phyloP scores from a whole-genome alignment of 2,329 filamentous ascomycete genomes.

The Botrytis porri region DNA sequence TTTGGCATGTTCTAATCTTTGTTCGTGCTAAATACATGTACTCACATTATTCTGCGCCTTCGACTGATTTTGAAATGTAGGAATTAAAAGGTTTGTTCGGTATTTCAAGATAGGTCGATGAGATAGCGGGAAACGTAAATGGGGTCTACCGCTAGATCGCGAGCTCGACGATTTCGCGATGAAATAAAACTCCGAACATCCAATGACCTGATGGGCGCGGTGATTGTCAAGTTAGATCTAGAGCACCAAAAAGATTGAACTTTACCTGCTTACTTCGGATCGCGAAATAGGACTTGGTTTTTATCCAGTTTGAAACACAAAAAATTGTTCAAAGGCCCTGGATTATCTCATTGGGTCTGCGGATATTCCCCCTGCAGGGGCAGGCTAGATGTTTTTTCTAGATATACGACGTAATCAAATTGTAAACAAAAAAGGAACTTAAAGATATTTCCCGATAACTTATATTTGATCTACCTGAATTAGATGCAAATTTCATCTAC shows the following conservation, averaged over 20 bases:
- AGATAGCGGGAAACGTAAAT: background rate
- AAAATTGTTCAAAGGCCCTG: background rate
- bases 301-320: background rate
- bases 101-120: background rate
- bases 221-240: background rate
- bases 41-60: background rate
- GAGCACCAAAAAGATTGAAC: background rate
- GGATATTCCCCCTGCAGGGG: background rate
- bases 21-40: background rate
- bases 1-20: background rate
- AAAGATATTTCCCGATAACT: background rate
- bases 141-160: background rate
- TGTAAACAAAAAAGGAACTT: background rate
- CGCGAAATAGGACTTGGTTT: background rate
- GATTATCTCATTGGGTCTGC: background rate
- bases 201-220: background rate
- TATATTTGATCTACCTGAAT: background rate
- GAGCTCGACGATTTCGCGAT: background rate
- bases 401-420: background rate
- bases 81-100: background rate
- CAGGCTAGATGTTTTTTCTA: background rate
- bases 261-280: background rate
- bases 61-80: background rate
- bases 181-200: background rate
- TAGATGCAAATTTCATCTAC: background rate